Evolutionary conservation across 2,329 filamentous ascomycete genomes (phyloP).

Genomic region (Aspergillus brasiliensis): DNA sequence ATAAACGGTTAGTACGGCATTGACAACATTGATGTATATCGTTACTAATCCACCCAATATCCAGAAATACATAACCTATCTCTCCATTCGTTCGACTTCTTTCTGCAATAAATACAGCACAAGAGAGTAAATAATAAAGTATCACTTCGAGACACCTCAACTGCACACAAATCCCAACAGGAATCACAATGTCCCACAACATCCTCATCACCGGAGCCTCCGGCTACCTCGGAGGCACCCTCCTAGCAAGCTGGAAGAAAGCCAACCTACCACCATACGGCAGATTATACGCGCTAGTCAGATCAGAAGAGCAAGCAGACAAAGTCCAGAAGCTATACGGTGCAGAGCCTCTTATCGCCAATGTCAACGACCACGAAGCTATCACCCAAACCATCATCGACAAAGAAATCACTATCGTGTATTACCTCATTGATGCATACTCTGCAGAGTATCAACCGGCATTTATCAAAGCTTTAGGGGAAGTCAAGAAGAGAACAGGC

Average conservation of each 20-base stretch:
- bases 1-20: too few relatives aligned
- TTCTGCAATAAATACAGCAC: too few relatives aligned
- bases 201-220: constrained; percentile 52
- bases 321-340: constrained; percentile 45
- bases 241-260: constrained; percentile 42
- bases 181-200: constrained; percentile 1
- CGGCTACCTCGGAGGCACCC: constrained; percentile 56
- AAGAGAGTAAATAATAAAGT: too few relatives aligned
- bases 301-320: constrained; percentile 49
- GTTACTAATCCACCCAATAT: too few relatives aligned
- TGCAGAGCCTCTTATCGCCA: constrained; percentile 41
- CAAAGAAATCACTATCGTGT: constrained; percentile 52
- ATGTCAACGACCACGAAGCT: constrained; percentile 33
- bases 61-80: too few relatives aligned
- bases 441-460: constrained; percentile 31
- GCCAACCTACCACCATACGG: constrained; percentile 47
- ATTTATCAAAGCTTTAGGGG: constrained; percentile 50
- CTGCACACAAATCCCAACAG: too few relatives aligned
- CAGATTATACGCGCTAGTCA: constrained; percentile 52
- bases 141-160: too few relatives aligned
- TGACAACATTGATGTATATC: too few relatives aligned
- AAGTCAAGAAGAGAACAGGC: constrained; percentile 47
- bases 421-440: constrained; percentile 51
- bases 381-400: constrained; percentile 43
- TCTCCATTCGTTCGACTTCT: too few relatives aligned